Evolutionary conservation across 768 basidiomycete species (phyloP).

Genomic region (Strobilomyces dryophilus): DNA sequence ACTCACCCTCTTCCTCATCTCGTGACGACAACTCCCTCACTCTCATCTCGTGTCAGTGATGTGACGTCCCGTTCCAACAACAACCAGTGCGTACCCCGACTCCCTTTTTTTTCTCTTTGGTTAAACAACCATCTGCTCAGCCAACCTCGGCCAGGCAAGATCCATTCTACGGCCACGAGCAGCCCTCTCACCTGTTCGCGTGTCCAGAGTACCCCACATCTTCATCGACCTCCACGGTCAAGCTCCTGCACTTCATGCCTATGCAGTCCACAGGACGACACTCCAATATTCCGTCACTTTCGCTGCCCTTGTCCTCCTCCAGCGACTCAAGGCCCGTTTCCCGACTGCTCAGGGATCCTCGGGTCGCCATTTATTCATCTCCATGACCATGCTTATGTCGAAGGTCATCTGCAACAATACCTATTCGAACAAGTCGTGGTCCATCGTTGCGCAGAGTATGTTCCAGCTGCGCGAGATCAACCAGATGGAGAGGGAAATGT

Average conservation of each 20-base stretch:
- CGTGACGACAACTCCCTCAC: too few species aligned
- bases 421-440: too few species aligned
- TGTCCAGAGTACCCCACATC: constrained; percentile 77
- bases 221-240: constrained; percentile 27
- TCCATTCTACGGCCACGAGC: constrained; percentile 59
- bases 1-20: too few species aligned
- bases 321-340: constrained; percentile 65
- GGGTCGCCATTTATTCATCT: constrained; percentile 66
- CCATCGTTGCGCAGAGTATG: too few species aligned
- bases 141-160: constrained; percentile 22
- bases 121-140: constrained; percentile 31
- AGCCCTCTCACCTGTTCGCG: constrained; percentile 70
- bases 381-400: too few species aligned
- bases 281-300: constrained; percentile 50
- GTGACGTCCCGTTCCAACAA: constrained; percentile 20
- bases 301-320: constrained; percentile 43
- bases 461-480: too few species aligned
- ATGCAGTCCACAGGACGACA: constrained; percentile 63
- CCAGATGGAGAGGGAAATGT: too few species aligned
- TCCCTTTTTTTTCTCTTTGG: background rate
- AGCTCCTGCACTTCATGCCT: constrained; percentile 58
- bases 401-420: too few species aligned
- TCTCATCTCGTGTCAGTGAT: too few species aligned
- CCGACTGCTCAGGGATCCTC: constrained; percentile 73
- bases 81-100: constrained; percentile 17